A percentile compares a stretch with the other conserved stretches of the same genome.
Conservation (phyloP, 2,329 filamentous ascomycete genomes). For the Grosmannia clavigera region DNA sequence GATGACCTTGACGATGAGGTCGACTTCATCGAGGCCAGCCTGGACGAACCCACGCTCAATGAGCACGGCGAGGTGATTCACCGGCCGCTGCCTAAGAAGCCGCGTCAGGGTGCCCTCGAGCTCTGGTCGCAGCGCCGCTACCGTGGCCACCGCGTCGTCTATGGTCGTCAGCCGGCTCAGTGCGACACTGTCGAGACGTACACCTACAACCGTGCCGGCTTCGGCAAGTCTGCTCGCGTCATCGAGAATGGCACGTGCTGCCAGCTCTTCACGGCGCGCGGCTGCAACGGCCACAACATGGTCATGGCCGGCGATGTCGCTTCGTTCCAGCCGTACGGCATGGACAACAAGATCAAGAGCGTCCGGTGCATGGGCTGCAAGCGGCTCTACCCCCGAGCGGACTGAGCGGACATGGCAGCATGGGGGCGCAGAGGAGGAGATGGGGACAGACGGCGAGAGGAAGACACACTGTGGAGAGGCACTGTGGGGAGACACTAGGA, state of each 20-base stretch:
- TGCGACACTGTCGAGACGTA: conserved; percentile 4
- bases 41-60: not conserved
- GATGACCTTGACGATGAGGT: too few species aligned
- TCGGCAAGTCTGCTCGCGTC: conserved; percentile 4
- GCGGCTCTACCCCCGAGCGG: not conserved
- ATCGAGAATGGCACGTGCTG: not conserved
- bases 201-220: not conserved
- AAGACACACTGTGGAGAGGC: too few species aligned
- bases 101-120: not conserved
- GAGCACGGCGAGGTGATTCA: not conserved
- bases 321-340: conserved; percentile 3
- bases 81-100: not conserved
- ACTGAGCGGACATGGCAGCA: not conserved
- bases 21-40: not conserved
- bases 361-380: conserved; percentile 2
- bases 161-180: not conserved
- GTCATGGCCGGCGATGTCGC: not conserved
- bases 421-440: not conserved
- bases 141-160: not conserved
- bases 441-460: not conserved
- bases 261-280: not conserved
- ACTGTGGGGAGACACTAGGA: too few species aligned
- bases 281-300: conserved; percentile 3
- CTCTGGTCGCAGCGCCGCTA: conserved; percentile 3
- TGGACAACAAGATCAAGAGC: conserved; percentile 4